Base-by-base conservation (phyloP, 495 filamentous ascomycete species). In the Schizothecium vesticola region DNA sequence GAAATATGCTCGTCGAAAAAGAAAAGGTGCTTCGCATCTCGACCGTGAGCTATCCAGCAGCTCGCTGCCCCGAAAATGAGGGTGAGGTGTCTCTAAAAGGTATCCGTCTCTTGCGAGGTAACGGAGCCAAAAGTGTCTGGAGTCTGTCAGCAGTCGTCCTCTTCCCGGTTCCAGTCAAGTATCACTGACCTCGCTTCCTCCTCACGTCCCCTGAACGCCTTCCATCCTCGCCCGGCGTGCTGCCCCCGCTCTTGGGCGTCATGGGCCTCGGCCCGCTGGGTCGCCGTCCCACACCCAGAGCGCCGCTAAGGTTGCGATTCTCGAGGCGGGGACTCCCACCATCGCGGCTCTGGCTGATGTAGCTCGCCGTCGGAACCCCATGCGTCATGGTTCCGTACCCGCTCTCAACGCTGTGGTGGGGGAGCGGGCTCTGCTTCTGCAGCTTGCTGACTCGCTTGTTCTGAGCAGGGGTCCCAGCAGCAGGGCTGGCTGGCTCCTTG, bases 121-220 rank as follows among this genome's bases (percentile, higher is more conserved):
- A 84, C 69, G 2, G 83, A 80, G 66, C 83, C 84, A 71, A 86
- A 86, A 24, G 84, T 86, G 76, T 86, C 84, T 86, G 62, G 0
- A 56, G 22, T 11, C 19, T 58, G 29, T 58, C 22, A 65, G 64
- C 64, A n/a, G 43, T n/a, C 16, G 16, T n/a, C 43, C 43, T 8
- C 16, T 19, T 43, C 16, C 13, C 26, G 26, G 5, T 19, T 5
- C 33, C 3, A 16, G 13, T n/a, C 1, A 51, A n/a, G 16, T 6
- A n/a, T 56, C 9, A 74, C 79, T 73, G 72, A 86, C 84, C 80
- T 80, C 85, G 78, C 78, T 85, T 86, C 59, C 81, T 80, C 68
- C 78, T 76, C 67, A 76, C 73, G 63, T 82, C 77, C 6, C 78
- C 77, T 21, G 73, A 76, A 56, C 78, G 80, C 56, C 75, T 76